A percentile compares a stretch with the other conserved stretches of the same genome.
Conservation (phyloP, 805 yeast species). For the Zygotorulaspora sp. region DNA sequence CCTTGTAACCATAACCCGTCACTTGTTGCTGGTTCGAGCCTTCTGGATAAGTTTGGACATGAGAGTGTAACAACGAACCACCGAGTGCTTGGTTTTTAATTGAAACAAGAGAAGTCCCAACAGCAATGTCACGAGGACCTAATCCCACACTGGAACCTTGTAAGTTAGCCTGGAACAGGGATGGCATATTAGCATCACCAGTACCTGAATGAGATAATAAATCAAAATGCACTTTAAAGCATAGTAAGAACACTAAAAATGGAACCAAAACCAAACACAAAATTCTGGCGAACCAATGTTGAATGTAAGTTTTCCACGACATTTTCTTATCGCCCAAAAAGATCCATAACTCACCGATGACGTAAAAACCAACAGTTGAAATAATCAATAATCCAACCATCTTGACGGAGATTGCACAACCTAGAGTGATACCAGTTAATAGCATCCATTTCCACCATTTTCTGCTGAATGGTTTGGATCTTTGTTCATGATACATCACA, state of each 20-base stretch:
- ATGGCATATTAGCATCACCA: constrained; percentile 77
- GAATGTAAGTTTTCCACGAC: constrained; percentile 45
- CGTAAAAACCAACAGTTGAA: constrained; percentile 81
- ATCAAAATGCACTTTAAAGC: constrained; percentile 73
- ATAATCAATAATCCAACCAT: constrained; percentile 96
- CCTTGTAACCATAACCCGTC: constrained; percentile 88
- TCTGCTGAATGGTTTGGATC: constrained; percentile 51
- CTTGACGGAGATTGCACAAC: constrained; percentile 88
- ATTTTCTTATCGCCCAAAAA: constrained; percentile 66
- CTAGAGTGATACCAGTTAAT: constrained; percentile 78
- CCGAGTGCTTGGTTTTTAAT: constrained; percentile 64
- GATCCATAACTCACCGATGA: constrained; percentile 82
- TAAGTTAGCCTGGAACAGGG: constrained; percentile 76
- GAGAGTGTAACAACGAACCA: constrained; percentile 83
- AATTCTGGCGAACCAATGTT: constrained; percentile 65
- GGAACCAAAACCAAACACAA: constrained; percentile 64
- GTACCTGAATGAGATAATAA: constrained; percentile 69
- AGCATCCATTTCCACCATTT: constrained; percentile 95
- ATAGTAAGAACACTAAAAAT: constrained; percentile 52
- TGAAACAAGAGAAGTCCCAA: constrained; percentile 50
- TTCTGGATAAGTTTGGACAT: constrained; percentile 76
- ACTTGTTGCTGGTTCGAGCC: constrained; percentile 94
- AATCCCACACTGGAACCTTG: constrained; percentile 56
- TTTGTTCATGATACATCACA: constrained; percentile 48
- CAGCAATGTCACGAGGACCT: constrained; percentile 68